Conservation (phyloP, 2,329 filamentous ascomycete genomes). For the Plenodomus tracheiphilus region DNA sequence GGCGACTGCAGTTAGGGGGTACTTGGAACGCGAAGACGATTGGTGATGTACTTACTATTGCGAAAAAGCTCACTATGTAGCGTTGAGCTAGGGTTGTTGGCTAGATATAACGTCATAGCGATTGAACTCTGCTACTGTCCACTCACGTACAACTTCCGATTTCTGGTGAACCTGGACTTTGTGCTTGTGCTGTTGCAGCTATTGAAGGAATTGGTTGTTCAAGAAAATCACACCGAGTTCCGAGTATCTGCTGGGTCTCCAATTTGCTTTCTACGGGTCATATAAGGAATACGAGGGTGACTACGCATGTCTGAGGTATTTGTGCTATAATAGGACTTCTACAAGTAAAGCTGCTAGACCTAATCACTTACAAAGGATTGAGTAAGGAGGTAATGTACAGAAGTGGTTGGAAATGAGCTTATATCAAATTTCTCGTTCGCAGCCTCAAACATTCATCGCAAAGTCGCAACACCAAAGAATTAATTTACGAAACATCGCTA, state of each 20-base stretch:
- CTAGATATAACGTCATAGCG: background rate
- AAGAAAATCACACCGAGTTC: too few relatives aligned
- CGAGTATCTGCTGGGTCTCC: too few relatives aligned
- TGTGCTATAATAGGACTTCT: background rate
- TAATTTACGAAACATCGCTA: background rate
- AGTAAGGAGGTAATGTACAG: background rate
- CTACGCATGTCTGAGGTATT: background rate
- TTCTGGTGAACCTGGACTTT: background rate
- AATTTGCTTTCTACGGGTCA: background rate
- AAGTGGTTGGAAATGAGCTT: too few relatives aligned
- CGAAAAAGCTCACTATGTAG: background rate
- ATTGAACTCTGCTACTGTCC: background rate
- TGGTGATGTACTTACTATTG: background rate
- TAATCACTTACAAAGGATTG: background rate
- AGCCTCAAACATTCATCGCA: too few relatives aligned
- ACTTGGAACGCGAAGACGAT: background rate
- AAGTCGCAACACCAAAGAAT: too few relatives aligned
- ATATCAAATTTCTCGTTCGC: background rate
- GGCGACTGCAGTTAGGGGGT: conserved; percentile 22
- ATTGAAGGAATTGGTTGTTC: too few relatives aligned
- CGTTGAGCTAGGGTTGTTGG: background rate
- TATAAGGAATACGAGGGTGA: background rate
- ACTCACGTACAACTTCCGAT: background rate
- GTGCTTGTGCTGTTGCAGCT: background rate
- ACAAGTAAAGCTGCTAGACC: background rate